Evolutionary conservation across 805 yeast genomes (phyloP).

Genomic region (Scheffersomyces ergatensis): DNA sequence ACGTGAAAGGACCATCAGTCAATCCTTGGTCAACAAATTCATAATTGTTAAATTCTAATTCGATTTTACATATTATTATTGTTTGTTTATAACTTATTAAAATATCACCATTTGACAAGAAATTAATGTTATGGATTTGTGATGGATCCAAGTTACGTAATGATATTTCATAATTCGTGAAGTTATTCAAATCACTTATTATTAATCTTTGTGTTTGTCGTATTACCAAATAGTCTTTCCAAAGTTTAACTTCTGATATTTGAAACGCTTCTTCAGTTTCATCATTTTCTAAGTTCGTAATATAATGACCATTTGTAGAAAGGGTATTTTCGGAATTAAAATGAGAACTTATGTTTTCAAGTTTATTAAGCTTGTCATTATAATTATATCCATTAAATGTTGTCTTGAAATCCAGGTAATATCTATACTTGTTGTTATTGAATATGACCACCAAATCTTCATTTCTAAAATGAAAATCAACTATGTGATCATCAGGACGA

Average conservation of each 20-base stretch:
- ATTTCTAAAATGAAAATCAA: conserved; percentile 46
- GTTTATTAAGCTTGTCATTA: conserved; percentile 14
- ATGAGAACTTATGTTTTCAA: conserved; percentile 10
- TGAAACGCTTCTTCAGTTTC: conserved; percentile 26
- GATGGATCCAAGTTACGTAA: conserved; percentile 16
- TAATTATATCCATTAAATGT: conserved; percentile 54
- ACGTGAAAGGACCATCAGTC: conserved; percentile 49
- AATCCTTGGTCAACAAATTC: conserved; percentile 35
- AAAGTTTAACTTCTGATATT: conserved; percentile 26
- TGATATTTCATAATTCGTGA: conserved; percentile 39
- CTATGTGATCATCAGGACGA: conserved; percentile 50
- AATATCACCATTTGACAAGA: conserved; percentile 9
- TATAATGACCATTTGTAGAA: conserved; percentile 26
- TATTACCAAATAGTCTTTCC: conserved; percentile 44
- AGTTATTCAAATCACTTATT: conserved; percentile 35
- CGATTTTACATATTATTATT: conserved; percentile 22
- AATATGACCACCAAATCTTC: conserved; percentile 60
- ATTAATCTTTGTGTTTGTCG: conserved; percentile 32
- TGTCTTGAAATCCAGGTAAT: conserved; percentile 65
- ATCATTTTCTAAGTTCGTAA: conserved; percentile 32
- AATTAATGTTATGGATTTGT: conserved; percentile 19
- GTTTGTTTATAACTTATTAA: conserved; percentile 27
- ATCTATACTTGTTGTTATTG: conserved; percentile 50
- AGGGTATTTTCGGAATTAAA: conserved; percentile 10
- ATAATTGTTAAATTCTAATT: conserved; percentile 16